A percentile compares a stretch with the other conserved stretches of the same genome.
Conservation (phyloP, 768 basidiomycete species). For the Floccularia luteovirens region DNA sequence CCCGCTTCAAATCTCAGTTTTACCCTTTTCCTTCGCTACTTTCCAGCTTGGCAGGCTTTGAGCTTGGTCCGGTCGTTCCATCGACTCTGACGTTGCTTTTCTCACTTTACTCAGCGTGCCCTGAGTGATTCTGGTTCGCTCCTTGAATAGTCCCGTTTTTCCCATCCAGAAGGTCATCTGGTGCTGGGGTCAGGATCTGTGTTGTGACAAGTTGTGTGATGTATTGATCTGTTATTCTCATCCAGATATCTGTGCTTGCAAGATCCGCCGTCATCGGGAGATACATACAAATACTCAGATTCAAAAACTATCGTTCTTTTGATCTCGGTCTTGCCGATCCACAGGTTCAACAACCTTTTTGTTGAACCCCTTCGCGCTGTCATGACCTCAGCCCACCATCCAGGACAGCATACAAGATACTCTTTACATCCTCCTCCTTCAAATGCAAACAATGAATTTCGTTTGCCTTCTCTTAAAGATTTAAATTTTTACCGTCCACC, state of each 20-base stretch:
- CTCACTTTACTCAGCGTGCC: no score
- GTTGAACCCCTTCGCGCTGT: constrained; percentile 10
- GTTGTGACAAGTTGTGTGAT: constrained; percentile 6
- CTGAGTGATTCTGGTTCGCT: no score
- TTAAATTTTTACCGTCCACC: constrained; percentile 46
- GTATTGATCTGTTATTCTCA: constrained; percentile 13
- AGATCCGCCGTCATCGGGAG: constrained; percentile 68
- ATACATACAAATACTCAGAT: constrained; percentile 40
- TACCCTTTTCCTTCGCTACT: not conserved
- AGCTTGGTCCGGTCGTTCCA: not conserved
- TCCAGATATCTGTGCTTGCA: constrained; percentile 14
- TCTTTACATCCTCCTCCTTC: constrained; percentile 22
- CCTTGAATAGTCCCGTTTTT: no score
- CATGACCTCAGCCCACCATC: constrained; percentile 48
- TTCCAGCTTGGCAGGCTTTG: not conserved
- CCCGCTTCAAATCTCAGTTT: constrained; percentile 5
- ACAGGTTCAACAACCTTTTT: constrained; percentile 14
- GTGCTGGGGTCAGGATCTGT: constrained; percentile 7
- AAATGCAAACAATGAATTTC: constrained; percentile 35
- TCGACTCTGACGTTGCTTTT: no score
- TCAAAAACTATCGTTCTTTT: constrained; percentile 29
- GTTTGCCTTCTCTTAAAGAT: constrained; percentile 68
- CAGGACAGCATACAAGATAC: constrained; percentile 30
- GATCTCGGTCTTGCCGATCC: constrained; percentile 29
- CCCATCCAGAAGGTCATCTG: not conserved